Percentiles rank a stretch among this genome's conserved stretches.
Evolutionary conservation across 805 yeast genomes (phyloP).

Genomic region (Candida ficus): DNA sequence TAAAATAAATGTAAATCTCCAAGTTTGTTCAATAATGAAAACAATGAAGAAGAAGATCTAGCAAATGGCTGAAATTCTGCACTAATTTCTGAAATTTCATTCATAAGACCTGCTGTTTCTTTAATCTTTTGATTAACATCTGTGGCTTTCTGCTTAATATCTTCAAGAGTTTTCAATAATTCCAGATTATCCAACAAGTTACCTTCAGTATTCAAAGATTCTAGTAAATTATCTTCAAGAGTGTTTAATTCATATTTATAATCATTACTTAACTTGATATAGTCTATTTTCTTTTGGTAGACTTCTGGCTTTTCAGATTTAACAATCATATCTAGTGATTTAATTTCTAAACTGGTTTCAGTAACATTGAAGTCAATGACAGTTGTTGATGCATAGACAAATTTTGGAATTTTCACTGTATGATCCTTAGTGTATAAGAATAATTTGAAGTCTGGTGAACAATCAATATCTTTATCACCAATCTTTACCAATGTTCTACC

Average conservation of each 20-base stretch:
- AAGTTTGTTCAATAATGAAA: constrained; percentile 39
- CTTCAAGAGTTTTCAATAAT: constrained; percentile 55
- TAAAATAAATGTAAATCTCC: constrained; percentile 46
- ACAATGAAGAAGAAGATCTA: constrained; percentile 45
- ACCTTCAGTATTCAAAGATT: constrained; percentile 52
- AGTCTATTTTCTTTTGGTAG: constrained; percentile 48
- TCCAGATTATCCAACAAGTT: constrained; percentile 64
- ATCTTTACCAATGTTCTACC: constrained; percentile 60
- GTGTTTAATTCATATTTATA: constrained; percentile 47
- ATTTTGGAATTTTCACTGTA: constrained; percentile 40
- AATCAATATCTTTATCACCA: constrained; percentile 62
- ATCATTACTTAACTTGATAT: constrained; percentile 52
- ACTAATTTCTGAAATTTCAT: constrained; percentile 44
- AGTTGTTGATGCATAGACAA: constrained; percentile 56
- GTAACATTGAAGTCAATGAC: constrained; percentile 73
- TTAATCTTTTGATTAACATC: constrained; percentile 47
- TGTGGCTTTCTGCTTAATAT: constrained; percentile 56
- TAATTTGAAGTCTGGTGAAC: constrained; percentile 57
- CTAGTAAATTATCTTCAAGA: constrained; percentile 56
- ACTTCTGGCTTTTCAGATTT: constrained; percentile 58
- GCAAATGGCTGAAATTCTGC: constrained; percentile 51
- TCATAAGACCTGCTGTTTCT: constrained; percentile 52
- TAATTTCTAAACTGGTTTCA: constrained; percentile 55
- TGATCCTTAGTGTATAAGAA: constrained; percentile 60
- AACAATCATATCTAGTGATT: constrained; percentile 54